phyloP scores from a whole-genome alignment of 2,329 filamentous ascomycete genomes.

The Monosporascus sp. region DNA sequence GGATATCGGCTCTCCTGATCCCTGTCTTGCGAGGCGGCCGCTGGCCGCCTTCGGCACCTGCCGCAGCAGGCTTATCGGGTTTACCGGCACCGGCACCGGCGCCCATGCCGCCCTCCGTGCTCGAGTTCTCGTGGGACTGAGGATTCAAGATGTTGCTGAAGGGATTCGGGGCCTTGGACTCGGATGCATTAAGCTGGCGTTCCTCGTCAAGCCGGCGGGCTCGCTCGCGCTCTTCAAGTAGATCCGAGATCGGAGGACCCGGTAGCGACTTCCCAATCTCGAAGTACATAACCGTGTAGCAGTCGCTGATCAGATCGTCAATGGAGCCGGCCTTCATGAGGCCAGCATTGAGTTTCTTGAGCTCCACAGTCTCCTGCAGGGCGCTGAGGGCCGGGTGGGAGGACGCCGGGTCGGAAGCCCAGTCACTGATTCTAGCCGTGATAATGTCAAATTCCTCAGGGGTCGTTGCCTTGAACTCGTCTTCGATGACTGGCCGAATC shows the following conservation, averaged over 20 bases:
- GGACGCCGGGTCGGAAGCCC: constrained; percentile 38
- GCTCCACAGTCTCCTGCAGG: constrained; percentile 52
- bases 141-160: constrained; percentile 40
- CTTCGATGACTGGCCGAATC: constrained; percentile 42
- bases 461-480: constrained; percentile 49
- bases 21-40: constrained; percentile 39
- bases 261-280: constrained; percentile 59
- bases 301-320: constrained; percentile 90
- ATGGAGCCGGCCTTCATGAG: constrained; percentile 82
- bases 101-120: constrained; percentile 25
- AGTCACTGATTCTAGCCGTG: constrained; percentile 49
- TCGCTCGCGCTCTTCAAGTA: constrained; percentile 39
- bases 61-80: constrained; percentile 20
- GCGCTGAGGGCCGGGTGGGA: constrained; percentile 44
- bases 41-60: constrained; percentile 31
- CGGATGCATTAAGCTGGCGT: constrained; percentile 25
- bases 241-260: constrained; percentile 39
- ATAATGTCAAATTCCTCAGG: constrained; percentile 55
- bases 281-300: constrained; percentile 73
- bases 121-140: constrained; percentile 33
- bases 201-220: constrained; percentile 31
- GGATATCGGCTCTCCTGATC: constrained; percentile 51
- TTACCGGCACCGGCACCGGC: constrained; percentile 2
- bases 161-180: constrained; percentile 30
- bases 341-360: constrained; percentile 73